phyloP scores from a whole-genome alignment of 2,329 filamentous ascomycete genomes.

The Penicillium sp. region DNA sequence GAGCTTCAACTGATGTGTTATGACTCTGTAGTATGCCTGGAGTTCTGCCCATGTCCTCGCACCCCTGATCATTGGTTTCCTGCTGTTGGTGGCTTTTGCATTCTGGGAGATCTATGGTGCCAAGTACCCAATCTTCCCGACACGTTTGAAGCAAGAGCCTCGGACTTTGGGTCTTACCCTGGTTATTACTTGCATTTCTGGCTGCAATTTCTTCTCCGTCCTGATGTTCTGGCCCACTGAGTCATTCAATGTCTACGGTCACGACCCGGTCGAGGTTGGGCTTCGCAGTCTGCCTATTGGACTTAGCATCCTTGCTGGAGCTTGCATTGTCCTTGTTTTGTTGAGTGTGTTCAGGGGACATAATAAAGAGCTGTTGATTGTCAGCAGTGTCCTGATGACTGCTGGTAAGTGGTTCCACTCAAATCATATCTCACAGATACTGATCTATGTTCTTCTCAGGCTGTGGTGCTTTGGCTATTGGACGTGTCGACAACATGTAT shows the following conservation, averaged over 20 bases:
- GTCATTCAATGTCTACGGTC: constrained; percentile 65
- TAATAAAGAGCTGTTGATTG: constrained; percentile 61
- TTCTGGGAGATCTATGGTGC: constrained; percentile 50
- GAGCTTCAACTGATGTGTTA: neutral
- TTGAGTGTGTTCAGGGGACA: constrained; percentile 59
- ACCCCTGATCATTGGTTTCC: constrained; percentile 47
- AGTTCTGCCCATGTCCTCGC: constrained; percentile 46
- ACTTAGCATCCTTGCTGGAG: constrained; percentile 63
- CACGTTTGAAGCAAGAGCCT: constrained; percentile 48
- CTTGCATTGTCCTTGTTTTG: constrained; percentile 58
- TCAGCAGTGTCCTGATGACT: constrained; percentile 64
- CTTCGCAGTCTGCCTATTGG: constrained; percentile 65
- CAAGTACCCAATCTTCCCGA: constrained; percentile 49
- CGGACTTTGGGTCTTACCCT: constrained; percentile 55
- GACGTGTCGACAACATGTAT: constrained; percentile 53
- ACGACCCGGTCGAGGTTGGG: constrained; percentile 65
- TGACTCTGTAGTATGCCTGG: constrained; percentile 42
- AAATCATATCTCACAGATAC: neutral
- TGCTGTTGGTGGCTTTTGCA: constrained; percentile 45
- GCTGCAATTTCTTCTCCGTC: constrained; percentile 59
- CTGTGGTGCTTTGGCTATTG: constrained; percentile 56
- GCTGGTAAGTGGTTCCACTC: constrained; percentile 45
- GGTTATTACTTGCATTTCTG: constrained; percentile 60
- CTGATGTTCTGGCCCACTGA: constrained; percentile 64
- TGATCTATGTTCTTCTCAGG: constrained; percentile 33